phyloP scores from a whole-genome alignment of 2,329 filamentous ascomycete genomes.

The Dothideomycetidae sp. region DNA sequence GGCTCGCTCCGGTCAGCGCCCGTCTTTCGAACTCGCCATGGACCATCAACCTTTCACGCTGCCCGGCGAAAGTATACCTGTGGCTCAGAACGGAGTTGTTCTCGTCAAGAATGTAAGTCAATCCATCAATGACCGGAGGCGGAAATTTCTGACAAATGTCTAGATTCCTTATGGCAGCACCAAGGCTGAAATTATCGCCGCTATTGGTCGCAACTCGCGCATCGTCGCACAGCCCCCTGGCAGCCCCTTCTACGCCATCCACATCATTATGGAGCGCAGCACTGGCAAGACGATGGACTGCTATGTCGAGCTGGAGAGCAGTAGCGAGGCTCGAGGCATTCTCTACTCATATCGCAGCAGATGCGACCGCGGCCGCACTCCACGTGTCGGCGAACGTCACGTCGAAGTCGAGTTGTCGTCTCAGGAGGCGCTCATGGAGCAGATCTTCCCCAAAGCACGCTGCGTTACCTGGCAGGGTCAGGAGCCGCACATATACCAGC shows the following conservation, averaged over 20 bases:
- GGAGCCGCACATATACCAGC: conserved; percentile 21
- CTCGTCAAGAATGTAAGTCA: conserved; percentile 20
- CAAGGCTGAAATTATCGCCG: conserved; percentile 34
- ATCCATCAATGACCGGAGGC: not conserved
- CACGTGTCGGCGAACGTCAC: conserved; percentile 34
- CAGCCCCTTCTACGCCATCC: conserved; percentile 31
- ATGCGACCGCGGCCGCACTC: conserved; percentile 24
- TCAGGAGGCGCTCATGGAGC: conserved; percentile 36
- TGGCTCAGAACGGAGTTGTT: conserved; percentile 19
- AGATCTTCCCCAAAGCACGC: conserved; percentile 39
- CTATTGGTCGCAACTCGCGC: conserved; percentile 31
- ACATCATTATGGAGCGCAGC: conserved; percentile 43
- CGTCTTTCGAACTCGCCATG: conserved; percentile 17
- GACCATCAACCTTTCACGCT: conserved; percentile 19
- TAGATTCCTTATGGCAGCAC: conserved; percentile 39
- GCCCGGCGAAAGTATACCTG: conserved; percentile 4
- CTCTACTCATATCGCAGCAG: conserved; percentile 26
- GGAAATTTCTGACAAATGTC: conserved; percentile 12
- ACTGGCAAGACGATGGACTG: conserved; percentile 44
- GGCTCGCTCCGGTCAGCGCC: conserved; percentile 6
- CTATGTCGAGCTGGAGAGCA: conserved; percentile 34
- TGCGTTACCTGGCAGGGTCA: conserved; percentile 32
- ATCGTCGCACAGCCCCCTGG: conserved; percentile 21
- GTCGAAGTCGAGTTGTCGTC: conserved; percentile 33
- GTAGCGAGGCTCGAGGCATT: conserved; percentile 26